These are phyloP conservation scores for Amoebophrya sp. DNA, from an alignment of 169 alveolate genomes.

Conservation along the genomic window DNA sequence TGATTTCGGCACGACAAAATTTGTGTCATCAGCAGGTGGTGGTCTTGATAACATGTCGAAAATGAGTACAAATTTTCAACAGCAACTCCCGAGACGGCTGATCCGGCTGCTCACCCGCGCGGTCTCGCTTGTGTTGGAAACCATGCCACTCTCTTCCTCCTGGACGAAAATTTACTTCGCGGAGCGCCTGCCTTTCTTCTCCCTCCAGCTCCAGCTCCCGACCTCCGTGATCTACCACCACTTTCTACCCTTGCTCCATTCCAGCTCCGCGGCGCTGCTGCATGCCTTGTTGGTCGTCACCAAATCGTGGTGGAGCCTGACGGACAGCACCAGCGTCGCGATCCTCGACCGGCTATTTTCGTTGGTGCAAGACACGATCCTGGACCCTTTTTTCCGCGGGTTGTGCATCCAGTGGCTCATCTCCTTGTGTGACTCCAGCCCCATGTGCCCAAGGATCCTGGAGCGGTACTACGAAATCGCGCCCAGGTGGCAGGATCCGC, in stretches of 20 bases:
- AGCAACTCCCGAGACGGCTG: conserved; percentile 15
- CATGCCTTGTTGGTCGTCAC: conserved; percentile 47
- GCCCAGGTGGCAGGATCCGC: conserved; percentile 30
- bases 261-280: conserved; percentile 39
- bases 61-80: too few relatives aligned
- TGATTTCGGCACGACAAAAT: too few relatives aligned
- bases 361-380: conserved; percentile 34
- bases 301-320: not conserved
- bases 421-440: not conserved
- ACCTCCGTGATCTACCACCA: conserved; percentile 42
- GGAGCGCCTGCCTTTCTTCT: conserved; percentile 40
- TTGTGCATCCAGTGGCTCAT: not conserved
- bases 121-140: conserved; percentile 41
- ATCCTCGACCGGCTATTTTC: conserved; percentile 39
- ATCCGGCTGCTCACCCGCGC: conserved; percentile 40
- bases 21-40: not conserved
- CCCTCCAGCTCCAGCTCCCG: conserved; percentile 31
- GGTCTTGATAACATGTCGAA: not conserved
- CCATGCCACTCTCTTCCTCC: conserved; percentile 42
- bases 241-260: conserved; percentile 39
- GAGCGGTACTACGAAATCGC: not conserved
- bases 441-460: not conserved
- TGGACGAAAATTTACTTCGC: conserved; percentile 45
- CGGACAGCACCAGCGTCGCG: not conserved
- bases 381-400: conserved; percentile 32